A percentile compares a stretch with the other conserved stretches of the same genome.
Evolutionary conservation across 352 stramenopile genomes (phyloP).

Genomic region (Blastocystis sp.): DNA sequence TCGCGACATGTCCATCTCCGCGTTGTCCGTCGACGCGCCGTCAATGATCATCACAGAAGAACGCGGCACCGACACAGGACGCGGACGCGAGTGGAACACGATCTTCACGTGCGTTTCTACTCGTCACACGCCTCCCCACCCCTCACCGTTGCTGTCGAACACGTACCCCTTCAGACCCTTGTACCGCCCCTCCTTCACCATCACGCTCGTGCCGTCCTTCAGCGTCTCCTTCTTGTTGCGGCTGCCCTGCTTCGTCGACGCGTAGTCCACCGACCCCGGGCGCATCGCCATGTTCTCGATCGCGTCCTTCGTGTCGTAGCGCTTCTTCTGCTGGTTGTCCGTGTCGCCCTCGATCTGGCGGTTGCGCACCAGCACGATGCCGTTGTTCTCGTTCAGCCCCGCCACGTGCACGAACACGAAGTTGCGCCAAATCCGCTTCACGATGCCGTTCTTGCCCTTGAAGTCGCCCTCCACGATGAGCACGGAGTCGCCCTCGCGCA

Average conservation of each 20-base stretch:
- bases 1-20: slow-evolving; percentile 36
- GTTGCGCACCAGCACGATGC: slow-evolving; percentile 59
- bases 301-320: slow-evolving; percentile 42
- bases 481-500: slow-evolving; percentile 51
- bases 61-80: slow-evolving; percentile 34
- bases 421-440: slow-evolving; percentile 64
- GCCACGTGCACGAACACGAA: slow-evolving; percentile 40
- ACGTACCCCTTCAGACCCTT: slow-evolving; percentile 56
- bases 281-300: neutral
- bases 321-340: slow-evolving; percentile 61
- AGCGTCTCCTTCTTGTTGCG: slow-evolving; percentile 51
- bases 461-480: slow-evolving; percentile 56
- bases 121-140: neutral
- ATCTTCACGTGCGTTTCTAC: slow-evolving; percentile 71
- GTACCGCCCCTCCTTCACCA: slow-evolving; percentile 52
- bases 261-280: slow-evolving; percentile 33
- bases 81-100: slow-evolving; percentile 59
- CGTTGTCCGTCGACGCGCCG: slow-evolving; percentile 4
- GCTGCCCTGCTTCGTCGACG: slow-evolving; percentile 44
- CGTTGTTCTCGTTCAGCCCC: slow-evolving; percentile 28
- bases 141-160: slow-evolving; percentile 50
- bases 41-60: slow-evolving; percentile 40
- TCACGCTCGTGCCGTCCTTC: slow-evolving; percentile 54
- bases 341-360: slow-evolving; percentile 44
- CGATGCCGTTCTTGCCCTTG: slow-evolving; percentile 39